These are phyloP conservation scores for Mayamaea pseudoterrestris DNA, from an alignment of 108 stramenopile species.

Conservation along the genomic window DNA sequence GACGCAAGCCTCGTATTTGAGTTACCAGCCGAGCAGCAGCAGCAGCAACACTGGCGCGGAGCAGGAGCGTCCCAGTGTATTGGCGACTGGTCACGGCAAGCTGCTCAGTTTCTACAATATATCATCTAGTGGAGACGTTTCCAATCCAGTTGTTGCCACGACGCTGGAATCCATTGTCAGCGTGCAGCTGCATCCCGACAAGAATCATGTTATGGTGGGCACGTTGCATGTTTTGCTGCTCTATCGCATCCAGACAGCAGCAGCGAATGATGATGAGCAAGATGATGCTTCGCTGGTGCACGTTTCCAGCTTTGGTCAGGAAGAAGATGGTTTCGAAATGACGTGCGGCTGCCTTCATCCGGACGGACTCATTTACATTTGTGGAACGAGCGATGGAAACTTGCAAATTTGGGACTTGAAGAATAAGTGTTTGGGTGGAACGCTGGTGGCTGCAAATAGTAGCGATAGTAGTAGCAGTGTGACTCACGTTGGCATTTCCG, in stretches of 20 bases:
- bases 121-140: not conserved
- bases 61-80: no score
- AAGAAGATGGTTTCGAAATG: constrained; percentile 7
- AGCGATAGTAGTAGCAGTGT: constrained; percentile 25
- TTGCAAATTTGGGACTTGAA: constrained; percentile 82
- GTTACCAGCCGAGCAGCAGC: no score
- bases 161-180: constrained; percentile 12
- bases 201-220: constrained; percentile 28
- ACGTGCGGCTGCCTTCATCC: constrained; percentile 73
- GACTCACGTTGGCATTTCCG: constrained; percentile 55
- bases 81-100: no score
- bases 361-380: constrained; percentile 82
- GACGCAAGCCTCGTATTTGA: constrained; percentile 10
- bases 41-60: no score
- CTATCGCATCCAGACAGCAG: constrained; percentile 18
- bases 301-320: constrained; percentile 5
- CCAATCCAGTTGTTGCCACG: constrained; percentile 4
- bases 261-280: no score
- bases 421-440: constrained; percentile 39
- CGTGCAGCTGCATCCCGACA: constrained; percentile 39
- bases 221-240: constrained; percentile 13
- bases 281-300: constrained; percentile 4
- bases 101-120: not conserved
- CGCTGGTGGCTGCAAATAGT: constrained; percentile 8
- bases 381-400: constrained; percentile 37